Conservation (phyloP, 2,329 filamentous ascomycete genomes). For the Nannizziopsis barbatae region DNA sequence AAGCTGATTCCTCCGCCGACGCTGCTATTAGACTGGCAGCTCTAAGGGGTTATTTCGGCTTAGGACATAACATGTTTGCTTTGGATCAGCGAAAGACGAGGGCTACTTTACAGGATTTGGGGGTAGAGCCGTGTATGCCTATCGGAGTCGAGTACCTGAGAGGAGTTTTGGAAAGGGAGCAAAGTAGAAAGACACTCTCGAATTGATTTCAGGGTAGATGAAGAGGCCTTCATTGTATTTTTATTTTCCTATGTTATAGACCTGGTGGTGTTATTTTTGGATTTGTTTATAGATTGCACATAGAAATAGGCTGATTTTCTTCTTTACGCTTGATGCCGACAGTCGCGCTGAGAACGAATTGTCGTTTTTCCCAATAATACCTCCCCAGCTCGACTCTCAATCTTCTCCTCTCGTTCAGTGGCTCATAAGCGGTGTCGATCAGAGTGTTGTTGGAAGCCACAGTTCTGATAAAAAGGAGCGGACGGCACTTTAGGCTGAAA, state of each 20-base stretch:
- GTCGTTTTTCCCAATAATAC: no score
- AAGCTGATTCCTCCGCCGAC: constrained; percentile 5
- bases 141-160: constrained; percentile 9
- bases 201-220: not conserved
- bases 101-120: constrained; percentile 7
- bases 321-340: no score
- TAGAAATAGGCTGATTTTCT: no score
- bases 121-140: constrained; percentile 10
- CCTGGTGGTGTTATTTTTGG: not conserved
- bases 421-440: no score
- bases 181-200: not conserved
- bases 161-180: constrained; percentile 8
- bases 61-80: constrained; percentile 12
- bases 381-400: no score
- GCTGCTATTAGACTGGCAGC: constrained; percentile 8
- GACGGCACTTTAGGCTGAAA: no score
- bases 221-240: not conserved
- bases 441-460: no score
- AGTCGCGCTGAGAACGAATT: no score
- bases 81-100: constrained; percentile 11
- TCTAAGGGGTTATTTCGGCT: constrained; percentile 8
- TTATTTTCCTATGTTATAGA: not conserved
- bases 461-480: no score
- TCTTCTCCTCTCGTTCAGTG: no score
- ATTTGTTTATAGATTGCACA: not conserved